Conservation (phyloP, 2,329 filamentous ascomycete genomes). For the Cladophialophora chaetospira region DNA sequence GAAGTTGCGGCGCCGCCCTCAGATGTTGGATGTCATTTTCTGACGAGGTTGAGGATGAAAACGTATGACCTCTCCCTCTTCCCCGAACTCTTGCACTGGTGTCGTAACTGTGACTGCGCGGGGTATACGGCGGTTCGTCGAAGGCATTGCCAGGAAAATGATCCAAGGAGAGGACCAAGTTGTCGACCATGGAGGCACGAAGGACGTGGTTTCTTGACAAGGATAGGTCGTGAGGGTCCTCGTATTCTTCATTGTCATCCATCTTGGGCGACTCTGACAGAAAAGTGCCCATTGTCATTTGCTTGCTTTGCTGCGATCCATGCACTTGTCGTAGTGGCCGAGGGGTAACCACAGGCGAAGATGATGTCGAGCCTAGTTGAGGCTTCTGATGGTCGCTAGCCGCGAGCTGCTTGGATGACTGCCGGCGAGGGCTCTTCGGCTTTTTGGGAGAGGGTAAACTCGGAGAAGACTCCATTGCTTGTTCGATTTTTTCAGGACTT, state of each 20-base stretch:
- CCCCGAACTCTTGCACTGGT: conserved; percentile 43
- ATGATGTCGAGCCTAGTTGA: conserved; percentile 10
- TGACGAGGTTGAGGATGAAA: conserved; percentile 62
- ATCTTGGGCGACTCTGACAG: conserved; percentile 21
- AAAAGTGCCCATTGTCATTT: conserved; percentile 25
- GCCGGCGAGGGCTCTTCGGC: conserved; percentile 15
- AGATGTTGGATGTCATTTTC: conserved; percentile 49
- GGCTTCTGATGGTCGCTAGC: neutral
- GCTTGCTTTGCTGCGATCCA: conserved; percentile 3
- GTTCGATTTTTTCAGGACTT: neutral
- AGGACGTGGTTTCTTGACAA: conserved; percentile 74
- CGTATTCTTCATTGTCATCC: conserved; percentile 34
- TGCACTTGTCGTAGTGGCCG: conserved; percentile 7
- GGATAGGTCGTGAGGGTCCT: conserved; percentile 83
- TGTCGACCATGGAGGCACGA: conserved; percentile 88
- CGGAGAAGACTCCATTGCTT: conserved; percentile 7
- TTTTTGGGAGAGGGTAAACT: conserved; percentile 16
- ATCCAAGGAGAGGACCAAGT: conserved; percentile 92
- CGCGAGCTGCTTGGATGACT: conserved; percentile 8
- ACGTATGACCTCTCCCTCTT: conserved; percentile 60
- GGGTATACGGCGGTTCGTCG: conserved; percentile 18
- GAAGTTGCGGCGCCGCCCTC: conserved; percentile 41
- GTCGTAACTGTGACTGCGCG: conserved; percentile 31
- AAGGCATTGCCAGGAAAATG: conserved; percentile 62
- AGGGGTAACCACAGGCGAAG: conserved; percentile 9